Evolutionary conservation across 2,329 filamentous ascomycete species (phyloP), one percentile per base, ranked within the genome.

Genomic region (Blastomyces parvus): DNA sequence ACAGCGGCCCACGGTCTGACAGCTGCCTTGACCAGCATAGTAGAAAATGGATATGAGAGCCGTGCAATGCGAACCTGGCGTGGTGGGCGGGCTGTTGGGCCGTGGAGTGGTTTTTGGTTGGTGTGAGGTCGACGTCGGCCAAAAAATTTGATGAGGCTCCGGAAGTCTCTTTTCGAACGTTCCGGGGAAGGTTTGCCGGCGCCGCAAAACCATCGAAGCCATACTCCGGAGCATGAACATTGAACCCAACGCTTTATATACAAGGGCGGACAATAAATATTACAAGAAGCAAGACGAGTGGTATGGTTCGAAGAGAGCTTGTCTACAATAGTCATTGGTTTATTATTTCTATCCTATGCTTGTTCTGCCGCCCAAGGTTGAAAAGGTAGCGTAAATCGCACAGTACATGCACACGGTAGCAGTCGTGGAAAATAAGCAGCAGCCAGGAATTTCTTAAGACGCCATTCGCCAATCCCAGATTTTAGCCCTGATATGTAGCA

Each of bases 1-100:
- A 78, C 74, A 61, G 78, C 77, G 70, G 74, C 73, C 64, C 79
- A 76, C 74, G 77, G 80, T 66, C 79, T 75, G 62, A 84, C 69
- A 68, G 82, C 80, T 79, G 79, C 80, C 68, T 81, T 81, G 71
- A 81, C 80, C 71, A 86, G 76, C 83, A 86, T 86, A 68, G 70
- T 72, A 53, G 5, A 14, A 61, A 63, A 66, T 25, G 6, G 33
- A 33, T 44, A 50, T 36, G n/a, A n/a, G n/a, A 40, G 19, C 30
- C 42, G 59, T 46, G 46, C 6, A 53, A 46, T 60, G 38, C 19
- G 58, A 44, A 14, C 42, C 22, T 50, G 42, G 27, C 58, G 40
- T 58, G 25, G 60, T 27, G 30, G 19, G 22, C 27, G 36, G 30
- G 48, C 36, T 42, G 44, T 61, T 50, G 19, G 17, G 22, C 55